These are phyloP conservation scores for Eragrostis curvula DNA, from an alignment of 176 grass and related monocot species.

Conservation along the genomic window DNA sequence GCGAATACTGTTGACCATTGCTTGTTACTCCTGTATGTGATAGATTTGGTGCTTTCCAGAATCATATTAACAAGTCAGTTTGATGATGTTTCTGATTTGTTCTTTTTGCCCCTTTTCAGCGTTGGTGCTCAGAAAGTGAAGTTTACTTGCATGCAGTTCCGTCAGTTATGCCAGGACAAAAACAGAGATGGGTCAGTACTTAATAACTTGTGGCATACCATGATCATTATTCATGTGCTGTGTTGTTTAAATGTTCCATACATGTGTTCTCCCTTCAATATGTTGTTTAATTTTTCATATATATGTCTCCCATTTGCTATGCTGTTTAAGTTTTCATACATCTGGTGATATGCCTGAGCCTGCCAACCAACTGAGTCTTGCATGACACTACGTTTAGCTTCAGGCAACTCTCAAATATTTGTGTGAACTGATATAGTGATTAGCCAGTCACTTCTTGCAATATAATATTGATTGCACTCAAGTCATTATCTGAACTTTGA, in stretches of 20 bases:
- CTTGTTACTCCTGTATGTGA: background rate
- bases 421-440: background rate
- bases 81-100: background rate
- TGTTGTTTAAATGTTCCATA: conserved; percentile 12
- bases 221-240: background rate
- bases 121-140: conserved; percentile 85
- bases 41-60: background rate
- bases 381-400: conserved; percentile 13
- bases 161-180: conserved; percentile 61
- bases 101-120: conserved; percentile 51
- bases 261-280: background rate
- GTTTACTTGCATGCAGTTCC: conserved; percentile 67
- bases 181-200: conserved; percentile 66
- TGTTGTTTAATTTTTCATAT: background rate
- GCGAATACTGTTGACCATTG: background rate
- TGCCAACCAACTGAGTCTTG: background rate
- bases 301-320: background rate
- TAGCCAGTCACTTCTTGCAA: background rate
- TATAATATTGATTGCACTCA: background rate
- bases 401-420: conserved; percentile 21
- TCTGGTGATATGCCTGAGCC: background rate
- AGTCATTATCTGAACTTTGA: conserved; percentile 1
- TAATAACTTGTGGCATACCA: background rate
- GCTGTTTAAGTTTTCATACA: background rate
- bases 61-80: background rate